phyloP scores from a whole-genome alignment of 176 grass and related monocot species.

The Ananas comosus region DNA sequence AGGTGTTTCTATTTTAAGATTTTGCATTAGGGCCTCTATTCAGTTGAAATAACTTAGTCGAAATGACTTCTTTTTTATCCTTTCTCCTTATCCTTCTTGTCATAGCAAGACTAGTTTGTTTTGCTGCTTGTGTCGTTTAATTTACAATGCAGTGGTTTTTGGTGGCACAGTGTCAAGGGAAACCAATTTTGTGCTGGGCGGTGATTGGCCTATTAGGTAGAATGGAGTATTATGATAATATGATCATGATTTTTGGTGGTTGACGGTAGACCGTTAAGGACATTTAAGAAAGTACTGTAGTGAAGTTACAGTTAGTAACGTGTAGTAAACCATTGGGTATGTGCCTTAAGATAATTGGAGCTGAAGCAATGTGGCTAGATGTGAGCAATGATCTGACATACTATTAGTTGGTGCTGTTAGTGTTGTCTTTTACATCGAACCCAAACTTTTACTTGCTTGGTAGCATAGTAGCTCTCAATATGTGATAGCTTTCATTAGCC shows the following conservation, averaged over 20 bases:
- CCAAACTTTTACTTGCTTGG: not conserved
- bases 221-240: not conserved
- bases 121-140: too few species aligned
- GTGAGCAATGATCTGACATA: too few species aligned
- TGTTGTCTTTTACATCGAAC: not conserved
- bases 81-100: not conserved
- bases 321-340: too few species aligned
- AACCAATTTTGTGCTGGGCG: not conserved
- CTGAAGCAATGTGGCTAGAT: too few species aligned
- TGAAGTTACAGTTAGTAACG: too few species aligned
- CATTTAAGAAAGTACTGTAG: not conserved
- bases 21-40: not conserved
- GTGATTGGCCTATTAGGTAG: not conserved
- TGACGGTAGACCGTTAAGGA: not conserved
- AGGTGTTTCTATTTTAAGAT: not conserved
- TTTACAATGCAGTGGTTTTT: not conserved
- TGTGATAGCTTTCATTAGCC: not conserved
- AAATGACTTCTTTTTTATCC: not conserved
- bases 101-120: not conserved
- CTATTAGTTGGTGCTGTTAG: too few species aligned
- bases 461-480: not conserved
- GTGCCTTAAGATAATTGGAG: too few species aligned
- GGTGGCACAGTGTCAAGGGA: not conserved
- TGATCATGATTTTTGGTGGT: not conserved
- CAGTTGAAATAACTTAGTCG: not conserved